Percentiles rank a stretch among this genome's conserved stretches.
Conservation (phyloP, 1,284 basidiomycete genomes). For the Laetiporus sulphureus region DNA sequence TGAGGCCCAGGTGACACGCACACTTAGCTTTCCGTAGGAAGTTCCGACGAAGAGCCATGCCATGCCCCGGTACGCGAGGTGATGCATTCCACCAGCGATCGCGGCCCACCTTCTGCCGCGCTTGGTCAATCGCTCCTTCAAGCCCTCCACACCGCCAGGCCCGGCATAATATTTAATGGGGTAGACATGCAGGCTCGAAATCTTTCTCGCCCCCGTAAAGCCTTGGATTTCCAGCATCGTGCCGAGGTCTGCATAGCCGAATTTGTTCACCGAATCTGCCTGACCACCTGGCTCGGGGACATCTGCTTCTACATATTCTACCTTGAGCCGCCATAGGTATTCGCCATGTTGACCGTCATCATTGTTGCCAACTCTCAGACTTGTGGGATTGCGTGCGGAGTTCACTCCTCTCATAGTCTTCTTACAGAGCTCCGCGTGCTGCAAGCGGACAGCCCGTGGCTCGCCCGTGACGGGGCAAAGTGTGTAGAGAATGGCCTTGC, state of each 20-base stretch:
- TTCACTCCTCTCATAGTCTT: conserved; percentile 15
- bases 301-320: conserved; percentile 27
- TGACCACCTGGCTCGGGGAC: conserved; percentile 18
- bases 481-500: conserved; percentile 42
- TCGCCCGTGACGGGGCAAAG: conserved; percentile 47
- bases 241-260: conserved; percentile 34
- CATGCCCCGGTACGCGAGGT: conserved; percentile 44
- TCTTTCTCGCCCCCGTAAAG: conserved; percentile 40
- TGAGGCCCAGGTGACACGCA: conserved; percentile 19
- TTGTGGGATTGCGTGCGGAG: conserved; percentile 20
- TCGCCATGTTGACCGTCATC: conserved; percentile 14
- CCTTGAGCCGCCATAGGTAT: conserved; percentile 23
- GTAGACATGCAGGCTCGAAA: conserved; percentile 42
- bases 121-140: conserved; percentile 33
- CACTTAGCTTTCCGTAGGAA: conserved; percentile 38
- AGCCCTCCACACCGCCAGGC: conserved; percentile 27
- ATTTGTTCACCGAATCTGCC: conserved; percentile 6
- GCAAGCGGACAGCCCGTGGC: conserved; percentile 41
- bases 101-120: conserved; percentile 49
- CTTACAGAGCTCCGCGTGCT: conserved; percentile 32
- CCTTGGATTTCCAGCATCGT: conserved; percentile 33
- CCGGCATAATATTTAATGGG: conserved; percentile 46
- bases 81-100: conserved; percentile 44
- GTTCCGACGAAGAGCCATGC: conserved; percentile 16
- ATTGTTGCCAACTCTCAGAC: conserved; percentile 15